These are phyloP conservation scores for Theileria annulata DNA, from an alignment of 169 alveolate species.

Conservation along the genomic window DNA sequence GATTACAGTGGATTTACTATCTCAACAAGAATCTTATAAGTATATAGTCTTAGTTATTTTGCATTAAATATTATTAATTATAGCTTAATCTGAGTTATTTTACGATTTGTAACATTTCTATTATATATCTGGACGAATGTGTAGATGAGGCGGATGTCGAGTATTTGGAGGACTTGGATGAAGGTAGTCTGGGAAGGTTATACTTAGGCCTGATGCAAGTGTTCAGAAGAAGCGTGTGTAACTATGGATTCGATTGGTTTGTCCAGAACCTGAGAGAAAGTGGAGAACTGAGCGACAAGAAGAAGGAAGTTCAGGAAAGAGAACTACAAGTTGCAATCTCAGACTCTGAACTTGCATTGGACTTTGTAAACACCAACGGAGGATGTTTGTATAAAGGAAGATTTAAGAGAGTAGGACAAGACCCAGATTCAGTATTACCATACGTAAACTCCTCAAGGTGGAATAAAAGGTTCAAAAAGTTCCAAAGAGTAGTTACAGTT, in stretches of 20 bases:
- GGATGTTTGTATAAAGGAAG: conserved; percentile 62
- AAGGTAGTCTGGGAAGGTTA: conserved; percentile 17
- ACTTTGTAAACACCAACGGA: conserved; percentile 49
- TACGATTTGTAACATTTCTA: no score
- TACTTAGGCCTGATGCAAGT: conserved; percentile 21
- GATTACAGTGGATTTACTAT: conserved; percentile 29
- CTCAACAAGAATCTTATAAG: conserved; percentile 18
- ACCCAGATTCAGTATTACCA: conserved; percentile 32
- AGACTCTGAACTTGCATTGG: conserved; percentile 39
- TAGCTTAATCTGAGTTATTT: no score
- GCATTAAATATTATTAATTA: no score
- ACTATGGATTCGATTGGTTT: conserved; percentile 30
- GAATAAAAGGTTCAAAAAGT: conserved; percentile 55
- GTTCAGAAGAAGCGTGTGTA: conserved; percentile 17
- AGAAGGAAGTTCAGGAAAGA: conserved; percentile 45
- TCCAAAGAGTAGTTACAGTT: conserved; percentile 45
- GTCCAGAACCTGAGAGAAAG: conserved; percentile 23
- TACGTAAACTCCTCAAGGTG: conserved; percentile 47
- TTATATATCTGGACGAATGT: no score
- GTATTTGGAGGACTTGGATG: conserved; percentile 26
- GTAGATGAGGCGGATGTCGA: conserved; percentile 25
- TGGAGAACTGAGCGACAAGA: conserved; percentile 48
- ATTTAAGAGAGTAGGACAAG: conserved; percentile 21
- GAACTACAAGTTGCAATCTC: conserved; percentile 38
- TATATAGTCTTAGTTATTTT: neutral